Evolutionary conservation across 116 monocot species (phyloP).

Genomic region (Phalaenopsis hybrid): DNA sequence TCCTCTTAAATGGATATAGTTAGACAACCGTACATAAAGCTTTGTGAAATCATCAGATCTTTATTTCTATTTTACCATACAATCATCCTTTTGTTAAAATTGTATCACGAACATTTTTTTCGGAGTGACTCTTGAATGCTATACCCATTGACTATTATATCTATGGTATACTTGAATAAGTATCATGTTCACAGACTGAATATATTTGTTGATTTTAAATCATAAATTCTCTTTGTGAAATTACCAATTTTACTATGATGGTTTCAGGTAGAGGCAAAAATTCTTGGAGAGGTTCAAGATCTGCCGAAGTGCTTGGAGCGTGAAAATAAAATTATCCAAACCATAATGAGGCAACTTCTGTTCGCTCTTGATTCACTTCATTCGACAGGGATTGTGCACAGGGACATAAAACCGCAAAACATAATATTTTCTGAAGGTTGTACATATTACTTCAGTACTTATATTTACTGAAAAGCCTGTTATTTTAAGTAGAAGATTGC

Average conservation of each 20-base stretch:
- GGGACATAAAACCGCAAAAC: constrained; percentile 96
- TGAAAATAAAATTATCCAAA: constrained; percentile 90
- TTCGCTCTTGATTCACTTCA: constrained; percentile 94
- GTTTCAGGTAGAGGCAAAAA: constrained; percentile 85
- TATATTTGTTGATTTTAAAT: too few species aligned
- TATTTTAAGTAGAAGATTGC: not conserved
- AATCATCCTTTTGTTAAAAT: too few species aligned
- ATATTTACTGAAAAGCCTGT: not conserved
- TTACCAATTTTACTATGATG: not conserved
- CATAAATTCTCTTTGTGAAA: not conserved
- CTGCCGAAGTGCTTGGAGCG: constrained; percentile 68
- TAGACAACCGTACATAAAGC: too few species aligned
- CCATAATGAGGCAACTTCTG: constrained; percentile 87
- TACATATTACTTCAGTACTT: not conserved
- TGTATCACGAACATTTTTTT: too few species aligned
- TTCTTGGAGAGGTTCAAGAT: constrained; percentile 73
- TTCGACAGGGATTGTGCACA: constrained; percentile 91
- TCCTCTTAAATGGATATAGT: too few species aligned
- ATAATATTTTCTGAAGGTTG: constrained; percentile 89
- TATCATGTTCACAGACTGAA: too few species aligned
- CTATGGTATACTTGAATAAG: too few species aligned
- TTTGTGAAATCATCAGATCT: too few species aligned
- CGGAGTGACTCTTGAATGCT: too few species aligned
- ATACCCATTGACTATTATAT: too few species aligned
- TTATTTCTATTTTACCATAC: too few species aligned